Conservation (phyloP, 2,329 filamentous ascomycete genomes). For the Drechslera avenae region DNA sequence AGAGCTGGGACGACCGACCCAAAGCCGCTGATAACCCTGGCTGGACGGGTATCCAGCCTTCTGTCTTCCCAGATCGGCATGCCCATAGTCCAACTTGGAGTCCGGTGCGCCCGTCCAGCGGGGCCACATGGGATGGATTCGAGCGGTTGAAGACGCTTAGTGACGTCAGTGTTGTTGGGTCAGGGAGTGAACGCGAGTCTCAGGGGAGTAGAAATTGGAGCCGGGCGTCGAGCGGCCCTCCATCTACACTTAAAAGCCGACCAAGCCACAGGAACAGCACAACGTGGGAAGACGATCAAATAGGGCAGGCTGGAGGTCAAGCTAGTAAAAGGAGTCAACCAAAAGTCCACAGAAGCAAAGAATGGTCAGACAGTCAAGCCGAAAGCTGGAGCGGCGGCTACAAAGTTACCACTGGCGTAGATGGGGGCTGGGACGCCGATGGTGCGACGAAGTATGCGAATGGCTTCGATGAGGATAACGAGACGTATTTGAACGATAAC, state of each 20-base stretch:
- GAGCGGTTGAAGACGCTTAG: slow-evolving; percentile 25
- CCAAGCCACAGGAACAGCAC: background rate
- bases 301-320: background rate
- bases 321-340: background rate
- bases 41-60: slow-evolving; percentile 4
- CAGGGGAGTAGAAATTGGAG: slow-evolving; percentile 5
- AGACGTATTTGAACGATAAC: slow-evolving; percentile 29
- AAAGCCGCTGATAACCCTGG: slow-evolving; percentile 1
- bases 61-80: background rate
- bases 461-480: slow-evolving; percentile 28
- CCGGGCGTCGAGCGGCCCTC: background rate
- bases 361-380: background rate
- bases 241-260: background rate
- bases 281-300: background rate
- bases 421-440: slow-evolving; percentile 7
- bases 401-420: slow-evolving; percentile 1
- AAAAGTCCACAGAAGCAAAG: background rate
- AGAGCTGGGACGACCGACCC: background rate
- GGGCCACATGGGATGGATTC: slow-evolving; percentile 27
- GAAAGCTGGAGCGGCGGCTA: slow-evolving; percentile 1
- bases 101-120: background rate
- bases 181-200: slow-evolving; percentile 14
- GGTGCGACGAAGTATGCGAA: slow-evolving; percentile 16
- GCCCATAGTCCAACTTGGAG: background rate
- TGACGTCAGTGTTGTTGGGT: slow-evolving; percentile 24